phyloP scores from a whole-genome alignment of 2,329 filamentous ascomycete genomes.

The Teratosphaeria nubilosa region DNA sequence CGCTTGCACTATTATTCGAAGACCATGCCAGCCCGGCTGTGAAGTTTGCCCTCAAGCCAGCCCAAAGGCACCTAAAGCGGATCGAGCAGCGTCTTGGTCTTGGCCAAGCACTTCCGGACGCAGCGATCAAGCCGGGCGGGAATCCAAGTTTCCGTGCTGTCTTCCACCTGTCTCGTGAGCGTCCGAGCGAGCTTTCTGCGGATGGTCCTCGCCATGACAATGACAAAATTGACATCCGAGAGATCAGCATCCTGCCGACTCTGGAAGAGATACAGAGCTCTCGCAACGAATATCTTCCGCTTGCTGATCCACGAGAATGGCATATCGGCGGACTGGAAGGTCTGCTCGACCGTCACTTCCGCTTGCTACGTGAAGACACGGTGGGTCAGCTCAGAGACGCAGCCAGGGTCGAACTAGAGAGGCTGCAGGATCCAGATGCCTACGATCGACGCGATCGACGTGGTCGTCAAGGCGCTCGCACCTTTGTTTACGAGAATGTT shows the following conservation, averaged over 20 bases:
- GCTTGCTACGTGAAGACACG: slow-evolving; percentile 58
- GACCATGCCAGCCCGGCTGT: not conserved
- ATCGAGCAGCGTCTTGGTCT: slow-evolving; percentile 3
- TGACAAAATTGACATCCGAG: slow-evolving; percentile 36
- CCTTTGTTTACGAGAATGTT: slow-evolving; percentile 29
- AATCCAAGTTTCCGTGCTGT: not conserved
- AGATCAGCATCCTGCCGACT: slow-evolving; percentile 44
- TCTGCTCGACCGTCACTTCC: slow-evolving; percentile 59
- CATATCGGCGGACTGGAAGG: slow-evolving; percentile 37
- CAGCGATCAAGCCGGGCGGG: not conserved
- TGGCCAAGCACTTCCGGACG: slow-evolving; percentile 3
- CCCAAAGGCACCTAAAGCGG: slow-evolving; percentile 1
- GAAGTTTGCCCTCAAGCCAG: not conserved
- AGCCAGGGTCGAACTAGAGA: slow-evolving; percentile 32
- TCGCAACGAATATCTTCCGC: slow-evolving; percentile 35
- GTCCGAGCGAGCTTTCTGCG: slow-evolving; percentile 24
- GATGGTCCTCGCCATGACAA: slow-evolving; percentile 39
- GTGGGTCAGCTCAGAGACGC: slow-evolving; percentile 44
- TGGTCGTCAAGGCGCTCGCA: slow-evolving; percentile 18
- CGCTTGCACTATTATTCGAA: slow-evolving; percentile 2
- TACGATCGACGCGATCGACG: not conserved
- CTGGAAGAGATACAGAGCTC: slow-evolving; percentile 36
- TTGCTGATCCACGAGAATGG: slow-evolving; percentile 27
- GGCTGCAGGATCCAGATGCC: slow-evolving; percentile 15
- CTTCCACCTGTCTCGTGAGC: slow-evolving; percentile 8